These are phyloP conservation scores for Haplosporangium gracile DNA, from an alignment of 192 early-diverging fungal genomes.

Conservation along the genomic window DNA sequence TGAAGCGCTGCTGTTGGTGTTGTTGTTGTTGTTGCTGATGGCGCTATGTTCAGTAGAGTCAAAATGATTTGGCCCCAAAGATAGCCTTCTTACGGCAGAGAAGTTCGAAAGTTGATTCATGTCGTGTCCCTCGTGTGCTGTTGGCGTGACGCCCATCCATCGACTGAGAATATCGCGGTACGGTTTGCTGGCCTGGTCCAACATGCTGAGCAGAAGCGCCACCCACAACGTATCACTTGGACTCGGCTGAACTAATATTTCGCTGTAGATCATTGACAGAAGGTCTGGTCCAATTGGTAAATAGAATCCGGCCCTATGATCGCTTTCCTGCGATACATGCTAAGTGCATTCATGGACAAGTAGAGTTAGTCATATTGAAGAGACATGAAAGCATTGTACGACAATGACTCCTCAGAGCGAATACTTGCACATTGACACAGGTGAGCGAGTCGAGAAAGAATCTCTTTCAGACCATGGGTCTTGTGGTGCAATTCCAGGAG, in stretches of 20 bases:
- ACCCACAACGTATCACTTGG: slow-evolving; percentile 35
- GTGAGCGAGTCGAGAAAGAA: slow-evolving; percentile 33
- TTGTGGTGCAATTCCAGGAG: slow-evolving; percentile 49
- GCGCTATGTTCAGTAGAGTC: not conserved
- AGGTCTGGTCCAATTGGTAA: slow-evolving; percentile 55
- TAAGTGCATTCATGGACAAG: not conserved
- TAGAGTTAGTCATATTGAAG: not conserved
- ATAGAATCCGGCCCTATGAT: slow-evolving; percentile 27
- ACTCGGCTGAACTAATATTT: slow-evolving; percentile 30
- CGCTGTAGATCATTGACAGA: slow-evolving; percentile 43
- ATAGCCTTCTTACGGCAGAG: not conserved
- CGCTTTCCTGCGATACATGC: slow-evolving; percentile 18
- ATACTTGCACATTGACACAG: slow-evolving; percentile 47
- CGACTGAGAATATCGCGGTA: slow-evolving; percentile 57
- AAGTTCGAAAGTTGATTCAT: not conserved
- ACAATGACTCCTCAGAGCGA: too few species aligned
- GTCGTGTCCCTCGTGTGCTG: not conserved
- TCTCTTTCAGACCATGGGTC: slow-evolving; percentile 25
- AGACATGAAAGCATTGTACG: not conserved
- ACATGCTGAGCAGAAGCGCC: slow-evolving; percentile 28
- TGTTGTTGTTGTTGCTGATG: not conserved
- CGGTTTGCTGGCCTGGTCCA: slow-evolving; percentile 56
- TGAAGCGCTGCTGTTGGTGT: too few species aligned
- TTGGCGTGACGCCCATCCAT: slow-evolving; percentile 54
- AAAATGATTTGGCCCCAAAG: not conserved